phyloP scores from a whole-genome alignment of 768 basidiomycete genomes.

The Termitomyces sp. region DNA sequence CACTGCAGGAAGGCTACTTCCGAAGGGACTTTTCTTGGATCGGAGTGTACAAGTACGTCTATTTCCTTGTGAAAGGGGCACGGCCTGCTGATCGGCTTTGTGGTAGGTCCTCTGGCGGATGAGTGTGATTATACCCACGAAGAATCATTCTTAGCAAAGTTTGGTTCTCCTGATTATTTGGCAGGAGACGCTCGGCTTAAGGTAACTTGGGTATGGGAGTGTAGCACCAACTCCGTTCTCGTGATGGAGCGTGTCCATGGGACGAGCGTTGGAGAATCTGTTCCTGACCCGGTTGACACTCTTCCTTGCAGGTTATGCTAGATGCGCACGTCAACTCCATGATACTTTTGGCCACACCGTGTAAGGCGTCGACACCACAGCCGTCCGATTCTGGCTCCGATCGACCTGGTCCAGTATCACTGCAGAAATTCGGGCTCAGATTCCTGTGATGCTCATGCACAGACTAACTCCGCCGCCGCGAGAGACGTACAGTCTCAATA shows the following conservation, averaged over 20 bases:
- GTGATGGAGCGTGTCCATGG: conserved; percentile 88
- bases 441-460: conserved; percentile 87
- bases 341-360: conserved; percentile 81
- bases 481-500: conserved; percentile 93
- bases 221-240: conserved; percentile 76
- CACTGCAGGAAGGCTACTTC: conserved; percentile 74
- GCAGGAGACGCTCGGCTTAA: conserved; percentile 65
- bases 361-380: conserved; percentile 56
- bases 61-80: background rate
- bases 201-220: conserved; percentile 83
- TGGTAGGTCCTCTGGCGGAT: conserved; percentile 81
- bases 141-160: conserved; percentile 61
- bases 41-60: conserved; percentile 65
- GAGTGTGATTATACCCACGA: conserved; percentile 91
- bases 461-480: conserved; percentile 88
- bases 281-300: background rate
- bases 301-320: conserved; percentile 65
- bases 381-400: conserved; percentile 80
- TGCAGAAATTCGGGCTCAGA: conserved; percentile 66
- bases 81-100: background rate
- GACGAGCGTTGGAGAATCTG: conserved; percentile 63
- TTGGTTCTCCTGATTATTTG: conserved; percentile 44
- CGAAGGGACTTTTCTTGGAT: conserved; percentile 86
- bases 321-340: conserved; percentile 83
- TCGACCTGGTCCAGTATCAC: conserved; percentile 70